A percentile compares a stretch with the other conserved stretches of the same genome.
phyloP scores from a whole-genome alignment of 1,284 basidiomycete species.

The Tilletia walkeri region DNA sequence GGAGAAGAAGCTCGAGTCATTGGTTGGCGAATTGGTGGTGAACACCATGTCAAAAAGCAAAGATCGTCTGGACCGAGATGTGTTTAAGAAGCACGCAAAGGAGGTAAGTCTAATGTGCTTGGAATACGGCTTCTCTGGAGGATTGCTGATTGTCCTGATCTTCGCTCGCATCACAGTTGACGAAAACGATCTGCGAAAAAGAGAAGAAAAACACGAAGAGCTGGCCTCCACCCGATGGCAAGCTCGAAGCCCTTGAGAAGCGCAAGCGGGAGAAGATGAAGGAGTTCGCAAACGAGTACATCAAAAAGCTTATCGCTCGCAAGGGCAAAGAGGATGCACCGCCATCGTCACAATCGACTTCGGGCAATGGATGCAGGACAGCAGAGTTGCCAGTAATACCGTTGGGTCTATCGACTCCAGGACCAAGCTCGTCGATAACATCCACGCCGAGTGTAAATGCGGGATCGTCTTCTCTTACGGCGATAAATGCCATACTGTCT shows the following conservation, averaged over 20 bases:
- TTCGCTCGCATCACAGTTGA: slow-evolving; percentile 61
- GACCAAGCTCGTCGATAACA: slow-evolving; percentile 11
- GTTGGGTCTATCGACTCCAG: slow-evolving; percentile 1
- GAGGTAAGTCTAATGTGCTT: slow-evolving; percentile 65
- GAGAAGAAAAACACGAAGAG: slow-evolving; percentile 70
- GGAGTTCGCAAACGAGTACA: slow-evolving; percentile 82
- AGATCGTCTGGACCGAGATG: slow-evolving; percentile 74
- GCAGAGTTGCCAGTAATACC: background rate
- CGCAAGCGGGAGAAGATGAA: slow-evolving; percentile 89
- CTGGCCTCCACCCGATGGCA: slow-evolving; percentile 33
- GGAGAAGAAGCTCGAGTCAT: slow-evolving; percentile 65
- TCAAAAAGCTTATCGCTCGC: slow-evolving; percentile 44
- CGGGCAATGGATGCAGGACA: background rate
- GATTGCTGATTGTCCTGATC: background rate
- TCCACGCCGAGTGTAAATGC: slow-evolving; percentile 4
- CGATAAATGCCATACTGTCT: slow-evolving; percentile 11
- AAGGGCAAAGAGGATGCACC: slow-evolving; percentile 16
- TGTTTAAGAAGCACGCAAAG: slow-evolving; percentile 92
- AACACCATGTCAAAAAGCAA: slow-evolving; percentile 85
- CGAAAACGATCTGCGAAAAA: slow-evolving; percentile 78
- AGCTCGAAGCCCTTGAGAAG: slow-evolving; percentile 63
- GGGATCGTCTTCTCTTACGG: background rate
- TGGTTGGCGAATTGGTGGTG: slow-evolving; percentile 86
- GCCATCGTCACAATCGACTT: background rate
- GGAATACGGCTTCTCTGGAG: background rate